Conservation (phyloP, 2,329 filamentous ascomycete genomes). For the Aspergillus latus region DNA sequence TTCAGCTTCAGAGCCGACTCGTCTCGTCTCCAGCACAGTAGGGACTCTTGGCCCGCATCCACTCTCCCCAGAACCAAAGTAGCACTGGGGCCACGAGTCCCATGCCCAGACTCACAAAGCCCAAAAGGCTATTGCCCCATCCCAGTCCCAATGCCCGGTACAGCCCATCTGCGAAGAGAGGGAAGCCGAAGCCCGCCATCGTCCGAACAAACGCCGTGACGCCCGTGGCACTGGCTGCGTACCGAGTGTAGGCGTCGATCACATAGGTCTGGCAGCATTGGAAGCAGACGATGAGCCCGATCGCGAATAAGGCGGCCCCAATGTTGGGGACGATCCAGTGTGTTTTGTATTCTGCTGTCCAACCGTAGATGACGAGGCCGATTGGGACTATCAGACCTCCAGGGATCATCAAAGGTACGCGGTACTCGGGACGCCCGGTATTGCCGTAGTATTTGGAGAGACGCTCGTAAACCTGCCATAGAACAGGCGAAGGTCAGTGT, state of each 20-base stretch:
- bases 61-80: slow-evolving; percentile 49
- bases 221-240: slow-evolving; percentile 33
- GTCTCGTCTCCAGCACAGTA: slow-evolving; percentile 28
- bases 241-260: slow-evolving; percentile 35
- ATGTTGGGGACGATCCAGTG: slow-evolving; percentile 58
- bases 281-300: slow-evolving; percentile 42
- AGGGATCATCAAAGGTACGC: slow-evolving; percentile 58
- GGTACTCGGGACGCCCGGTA: slow-evolving; percentile 56
- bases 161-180: slow-evolving; percentile 36
- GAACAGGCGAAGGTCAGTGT: neutral
- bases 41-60: slow-evolving; percentile 43
- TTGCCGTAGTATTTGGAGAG: slow-evolving; percentile 46
- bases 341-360: slow-evolving; percentile 49
- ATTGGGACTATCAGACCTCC: slow-evolving; percentile 53
- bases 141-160: slow-evolving; percentile 30
- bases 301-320: slow-evolving; percentile 49
- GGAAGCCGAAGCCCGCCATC: slow-evolving; percentile 36
- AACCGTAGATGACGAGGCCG: slow-evolving; percentile 59
- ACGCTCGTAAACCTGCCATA: slow-evolving; percentile 41
- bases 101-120: slow-evolving; percentile 34
- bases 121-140: slow-evolving; percentile 39
- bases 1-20: neutral
- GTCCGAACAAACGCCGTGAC: slow-evolving; percentile 30
- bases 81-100: slow-evolving; percentile 47
- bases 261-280: slow-evolving; percentile 37